phyloP scores from a whole-genome alignment of 345 rosid genomes.

The Corchorus olitorius region DNA sequence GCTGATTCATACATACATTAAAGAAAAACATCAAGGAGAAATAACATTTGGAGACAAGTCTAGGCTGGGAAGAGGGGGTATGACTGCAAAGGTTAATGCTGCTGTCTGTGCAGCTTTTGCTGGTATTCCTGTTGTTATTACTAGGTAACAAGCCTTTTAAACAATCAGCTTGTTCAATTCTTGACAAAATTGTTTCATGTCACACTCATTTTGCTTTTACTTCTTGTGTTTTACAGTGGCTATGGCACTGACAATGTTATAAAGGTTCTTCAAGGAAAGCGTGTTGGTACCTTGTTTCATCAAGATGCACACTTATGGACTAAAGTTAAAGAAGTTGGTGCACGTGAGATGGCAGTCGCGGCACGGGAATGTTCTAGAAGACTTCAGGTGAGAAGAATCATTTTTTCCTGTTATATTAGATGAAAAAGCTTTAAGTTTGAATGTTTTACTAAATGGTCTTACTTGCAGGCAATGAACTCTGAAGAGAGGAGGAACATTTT shows the following conservation, averaged over 20 bases:
- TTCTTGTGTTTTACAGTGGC: slow-evolving; percentile 38
- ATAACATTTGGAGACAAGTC: slow-evolving; percentile 82
- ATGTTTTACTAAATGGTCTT: slow-evolving; percentile 1
- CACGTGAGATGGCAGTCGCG: slow-evolving; percentile 57
- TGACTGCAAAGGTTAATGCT: slow-evolving; percentile 80
- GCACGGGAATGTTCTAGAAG: slow-evolving; percentile 59
- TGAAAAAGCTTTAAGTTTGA: slow-evolving; percentile 13
- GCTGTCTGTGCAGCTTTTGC: slow-evolving; percentile 64
- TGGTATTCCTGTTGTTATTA: slow-evolving; percentile 74
- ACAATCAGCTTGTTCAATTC: neutral
- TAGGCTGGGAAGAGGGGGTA: slow-evolving; percentile 81
- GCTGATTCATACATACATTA: slow-evolving; percentile 62
- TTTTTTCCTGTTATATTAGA: neutral
- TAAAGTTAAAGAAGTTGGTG: slow-evolving; percentile 37
- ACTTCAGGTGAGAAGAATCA: slow-evolving; percentile 45
- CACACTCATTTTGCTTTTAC: slow-evolving; percentile 6
- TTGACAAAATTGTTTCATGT: neutral
- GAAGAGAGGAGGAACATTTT: slow-evolving; percentile 52
- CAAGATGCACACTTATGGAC: slow-evolving; percentile 49
- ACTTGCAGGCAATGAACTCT: slow-evolving; percentile 40
- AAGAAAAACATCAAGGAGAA: slow-evolving; percentile 59
- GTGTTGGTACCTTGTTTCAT: slow-evolving; percentile 55
- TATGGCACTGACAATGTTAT: slow-evolving; percentile 45
- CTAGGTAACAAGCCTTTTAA: slow-evolving; percentile 44
- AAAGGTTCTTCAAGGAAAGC: slow-evolving; percentile 56